Base-by-base conservation (phyloP, 805 yeast genomes). In the Teunomyces tritomae region DNA sequence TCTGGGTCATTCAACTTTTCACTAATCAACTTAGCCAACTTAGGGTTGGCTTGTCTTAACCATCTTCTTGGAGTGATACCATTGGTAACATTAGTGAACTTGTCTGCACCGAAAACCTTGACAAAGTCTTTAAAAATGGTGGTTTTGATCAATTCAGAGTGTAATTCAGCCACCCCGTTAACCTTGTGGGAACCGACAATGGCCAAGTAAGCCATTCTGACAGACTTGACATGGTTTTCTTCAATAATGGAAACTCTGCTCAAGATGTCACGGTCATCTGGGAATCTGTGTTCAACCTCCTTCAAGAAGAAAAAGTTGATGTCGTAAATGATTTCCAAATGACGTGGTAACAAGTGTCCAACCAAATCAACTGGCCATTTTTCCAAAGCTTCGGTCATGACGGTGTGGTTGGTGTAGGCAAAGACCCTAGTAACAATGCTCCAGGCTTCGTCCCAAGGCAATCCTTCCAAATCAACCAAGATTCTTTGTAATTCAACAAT, bases 61-160 rank as follows among this genome's bases (percentile, higher is more conserved):
- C 97, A 90, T 71, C 97, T 84, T 77, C 97, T 83, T 57, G 97
- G 97, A 2, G 97, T 90, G 62, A 90, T 83, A 71, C 97, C 97
- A 67, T 90, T 90, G 43, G 97, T 90, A 51, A 90, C 96, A 60
- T 90, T 90, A 45, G 88, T 87, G 69, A 90, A 90, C 69, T 87
- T 88, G 53, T 87, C 88, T 17, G 76, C 61, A 43, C 97, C 97
- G 58, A 80, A 90, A 32, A 90, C 77, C 52, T 77, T 78, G 47
- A 90, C 97, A 63, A 90, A 90, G 68, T 91, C 97, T 65, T 84
- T 84, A 72, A 90, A 90, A 56, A 90, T 87, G 4, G 96, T 89
- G 28, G 94, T 87, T 66, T 80, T 86, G 67, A 90, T 87, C 64
- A 90, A 79, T 64, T 90, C 96, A 27, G 96, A 89, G 70, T 90